phyloP scores from a whole-genome alignment of 495 filamentous ascomycete genomes.

The Staphylotrichum longicolle region DNA sequence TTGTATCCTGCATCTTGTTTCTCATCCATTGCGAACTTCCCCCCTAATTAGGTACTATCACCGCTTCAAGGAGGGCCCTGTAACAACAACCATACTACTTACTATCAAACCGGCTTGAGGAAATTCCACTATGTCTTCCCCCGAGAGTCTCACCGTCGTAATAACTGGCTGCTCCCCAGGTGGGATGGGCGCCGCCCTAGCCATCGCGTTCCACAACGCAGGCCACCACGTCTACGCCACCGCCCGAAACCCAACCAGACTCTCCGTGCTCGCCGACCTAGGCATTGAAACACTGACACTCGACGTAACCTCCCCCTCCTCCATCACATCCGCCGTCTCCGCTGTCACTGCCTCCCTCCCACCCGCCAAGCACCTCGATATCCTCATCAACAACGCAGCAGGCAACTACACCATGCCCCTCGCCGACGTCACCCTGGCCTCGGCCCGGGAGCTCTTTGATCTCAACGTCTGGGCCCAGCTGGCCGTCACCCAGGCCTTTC shows the following conservation, averaged over 20 bases:
- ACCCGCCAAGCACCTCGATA: constrained; percentile 43
- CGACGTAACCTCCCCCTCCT: constrained; percentile 46
- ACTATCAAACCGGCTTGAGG: no score
- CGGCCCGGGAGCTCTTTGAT: constrained; percentile 47
- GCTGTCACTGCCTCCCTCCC: constrained; percentile 25
- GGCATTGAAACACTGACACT: constrained; percentile 46
- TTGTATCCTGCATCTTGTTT: no score
- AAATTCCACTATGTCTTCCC: background rate
- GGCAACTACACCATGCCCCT: constrained; percentile 42
- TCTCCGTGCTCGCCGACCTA: constrained; percentile 36
- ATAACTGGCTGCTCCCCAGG: constrained; percentile 15
- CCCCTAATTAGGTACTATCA: no score
- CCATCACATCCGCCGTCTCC: constrained; percentile 32
- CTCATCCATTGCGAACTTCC: no score
- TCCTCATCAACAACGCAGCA: constrained; percentile 59
- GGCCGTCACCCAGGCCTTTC: constrained; percentile 53
- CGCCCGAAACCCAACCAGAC: constrained; percentile 45
- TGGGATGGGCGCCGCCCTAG: constrained; percentile 15
- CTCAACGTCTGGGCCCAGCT: constrained; percentile 55
- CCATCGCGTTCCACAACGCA: constrained; percentile 6
- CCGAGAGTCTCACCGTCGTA: constrained; percentile 9
- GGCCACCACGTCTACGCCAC: constrained; percentile 59
- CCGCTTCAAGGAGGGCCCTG: no score
- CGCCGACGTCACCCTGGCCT: constrained; percentile 46
- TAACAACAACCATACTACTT: no score